Percentiles rank a stretch among this genome's conserved stretches.
phyloP scores from a whole-genome alignment of 2,329 filamentous ascomycete genomes.

The Fusarium virguliforme region DNA sequence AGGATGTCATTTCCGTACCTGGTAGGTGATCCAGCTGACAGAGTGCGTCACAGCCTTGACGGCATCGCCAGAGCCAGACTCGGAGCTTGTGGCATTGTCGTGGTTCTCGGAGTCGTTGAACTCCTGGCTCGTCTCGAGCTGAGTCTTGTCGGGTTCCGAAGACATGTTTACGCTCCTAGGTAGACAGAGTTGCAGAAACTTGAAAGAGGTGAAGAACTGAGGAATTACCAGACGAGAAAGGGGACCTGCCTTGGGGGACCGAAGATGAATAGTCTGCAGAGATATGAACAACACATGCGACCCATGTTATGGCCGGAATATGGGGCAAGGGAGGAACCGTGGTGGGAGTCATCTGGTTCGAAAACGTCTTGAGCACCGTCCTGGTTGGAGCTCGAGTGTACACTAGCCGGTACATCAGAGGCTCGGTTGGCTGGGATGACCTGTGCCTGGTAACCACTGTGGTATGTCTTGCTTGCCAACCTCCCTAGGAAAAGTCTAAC shows the following conservation, averaged over 20 bases:
- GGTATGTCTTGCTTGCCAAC: conserved; percentile 13
- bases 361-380: conserved; percentile 20
- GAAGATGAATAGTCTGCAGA: neutral
- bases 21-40: conserved; percentile 38
- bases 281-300: neutral
- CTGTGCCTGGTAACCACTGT: conserved; percentile 20
- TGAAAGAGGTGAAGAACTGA: neutral
- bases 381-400: conserved; percentile 29
- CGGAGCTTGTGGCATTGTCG: conserved; percentile 18
- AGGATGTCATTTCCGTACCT: conserved; percentile 6
- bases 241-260: neutral
- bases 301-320: conserved; percentile 10
- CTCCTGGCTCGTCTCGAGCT: conserved; percentile 24
- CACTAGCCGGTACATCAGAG: conserved; percentile 29
- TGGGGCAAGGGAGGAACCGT: conserved; percentile 26
- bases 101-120: conserved; percentile 12
- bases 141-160: conserved; percentile 18
- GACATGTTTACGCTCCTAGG: conserved; percentile 20
- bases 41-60: conserved; percentile 21
- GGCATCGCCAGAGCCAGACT: conserved; percentile 18
- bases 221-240: neutral
- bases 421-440: conserved; percentile 33
- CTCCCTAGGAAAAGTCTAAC: neutral
- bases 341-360: conserved; percentile 31
- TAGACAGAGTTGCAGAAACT: neutral